A percentile compares a stretch with the other conserved stretches of the same genome.
phyloP scores from a whole-genome alignment of 2,329 filamentous ascomycete species.

The Calonectria leucothoes region DNA sequence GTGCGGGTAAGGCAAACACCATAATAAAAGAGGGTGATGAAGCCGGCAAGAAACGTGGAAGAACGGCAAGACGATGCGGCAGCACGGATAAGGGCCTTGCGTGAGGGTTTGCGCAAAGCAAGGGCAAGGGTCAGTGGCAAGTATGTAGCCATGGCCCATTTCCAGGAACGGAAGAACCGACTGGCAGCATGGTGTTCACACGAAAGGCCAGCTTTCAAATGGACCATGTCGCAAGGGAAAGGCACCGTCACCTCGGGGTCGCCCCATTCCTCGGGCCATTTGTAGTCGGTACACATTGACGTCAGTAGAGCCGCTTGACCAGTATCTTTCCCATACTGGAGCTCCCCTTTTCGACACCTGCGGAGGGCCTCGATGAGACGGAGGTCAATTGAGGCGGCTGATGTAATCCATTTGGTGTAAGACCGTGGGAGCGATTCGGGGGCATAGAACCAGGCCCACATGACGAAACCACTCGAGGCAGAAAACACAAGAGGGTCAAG shows the following conservation, averaged over 20 bases:
- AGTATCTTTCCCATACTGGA: constrained; percentile 80
- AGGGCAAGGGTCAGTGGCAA: constrained; percentile 79
- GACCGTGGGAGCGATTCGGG: constrained; percentile 76
- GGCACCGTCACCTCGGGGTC: constrained; percentile 77
- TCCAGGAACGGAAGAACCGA: constrained; percentile 76
- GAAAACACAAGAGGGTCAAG: constrained; percentile 80
- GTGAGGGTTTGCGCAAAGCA: constrained; percentile 61
- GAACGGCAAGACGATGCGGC: constrained; percentile 74
- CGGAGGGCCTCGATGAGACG: constrained; percentile 81
- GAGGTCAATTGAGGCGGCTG: constrained; percentile 78
- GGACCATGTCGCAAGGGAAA: constrained; percentile 85
- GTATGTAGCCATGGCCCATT: constrained; percentile 81
- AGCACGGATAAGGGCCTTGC: constrained; percentile 61
- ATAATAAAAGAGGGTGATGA: constrained; percentile 86
- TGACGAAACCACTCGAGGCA: constrained; percentile 78
- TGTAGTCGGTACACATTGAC: constrained; percentile 78
- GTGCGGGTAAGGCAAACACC: constrained; percentile 83
- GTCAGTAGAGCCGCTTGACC: constrained; percentile 76
- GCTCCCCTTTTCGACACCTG: constrained; percentile 69
- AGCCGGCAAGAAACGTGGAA: constrained; percentile 81
- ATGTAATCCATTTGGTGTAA: constrained; percentile 86
- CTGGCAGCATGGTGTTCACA: constrained; percentile 80
- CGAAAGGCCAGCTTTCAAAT: constrained; percentile 79
- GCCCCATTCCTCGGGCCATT: constrained; percentile 76
- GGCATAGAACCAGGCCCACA: constrained; percentile 90